Conservation (phyloP, 495 filamentous ascomycete genomes). For the Chaetomium fimeti region DNA sequence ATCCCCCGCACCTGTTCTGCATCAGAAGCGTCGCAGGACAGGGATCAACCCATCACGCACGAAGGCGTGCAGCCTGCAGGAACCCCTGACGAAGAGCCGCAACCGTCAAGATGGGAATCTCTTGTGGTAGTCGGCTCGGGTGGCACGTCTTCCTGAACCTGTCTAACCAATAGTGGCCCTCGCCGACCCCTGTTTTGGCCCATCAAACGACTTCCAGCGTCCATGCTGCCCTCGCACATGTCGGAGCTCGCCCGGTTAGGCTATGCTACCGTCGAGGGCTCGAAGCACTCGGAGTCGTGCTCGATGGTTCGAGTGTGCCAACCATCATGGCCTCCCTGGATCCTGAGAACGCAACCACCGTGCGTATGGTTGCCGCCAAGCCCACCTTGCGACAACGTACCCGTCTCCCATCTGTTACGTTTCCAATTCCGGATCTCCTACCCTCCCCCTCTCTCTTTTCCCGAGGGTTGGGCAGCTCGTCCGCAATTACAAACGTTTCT, state of each 20-base stretch:
- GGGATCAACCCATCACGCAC: slow-evolving; percentile 36
- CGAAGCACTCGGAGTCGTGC: not conserved
- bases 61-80: slow-evolving; percentile 16
- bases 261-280: slow-evolving; percentile 15
- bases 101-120: slow-evolving; percentile 20
- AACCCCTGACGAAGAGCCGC: slow-evolving; percentile 34
- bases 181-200: slow-evolving; percentile 18
- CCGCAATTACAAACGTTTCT: slow-evolving; percentile 34
- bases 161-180: slow-evolving; percentile 36
- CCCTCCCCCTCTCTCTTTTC: slow-evolving; percentile 27
- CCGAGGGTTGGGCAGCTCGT: slow-evolving; percentile 32
- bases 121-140: slow-evolving; percentile 22
- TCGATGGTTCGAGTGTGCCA: not conserved
- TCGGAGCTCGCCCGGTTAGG: slow-evolving; percentile 25
- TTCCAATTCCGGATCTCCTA: slow-evolving; percentile 14
- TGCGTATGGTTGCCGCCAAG: slow-evolving; percentile 2
- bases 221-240: slow-evolving; percentile 36
- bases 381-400: not conserved
- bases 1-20: slow-evolving; percentile 30
- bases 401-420: slow-evolving; percentile 14
- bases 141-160: not conserved
- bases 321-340: slow-evolving; percentile 1
- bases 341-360: not conserved
- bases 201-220: slow-evolving; percentile 41
- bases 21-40: slow-evolving; percentile 53